Evolutionary conservation across 306 rosid genomes (phyloP), one percentile per base, ranked within the genome.

Genomic region (Vigna unguiculata): DNA sequence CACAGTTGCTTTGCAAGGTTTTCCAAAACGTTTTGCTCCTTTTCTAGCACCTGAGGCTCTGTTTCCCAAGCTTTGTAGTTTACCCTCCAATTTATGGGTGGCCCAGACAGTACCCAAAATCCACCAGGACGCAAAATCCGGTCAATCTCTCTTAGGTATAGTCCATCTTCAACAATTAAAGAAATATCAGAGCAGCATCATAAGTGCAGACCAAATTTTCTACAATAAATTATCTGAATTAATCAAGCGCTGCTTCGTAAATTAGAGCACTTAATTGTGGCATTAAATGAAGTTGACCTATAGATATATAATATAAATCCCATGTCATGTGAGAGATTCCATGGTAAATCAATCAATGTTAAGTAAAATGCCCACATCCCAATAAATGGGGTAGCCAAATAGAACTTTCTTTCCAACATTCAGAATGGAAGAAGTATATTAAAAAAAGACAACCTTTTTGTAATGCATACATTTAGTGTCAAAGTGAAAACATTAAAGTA

Each of bases 21-120:
- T 69, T 88, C 92, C 43, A 88, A 52, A 55, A 11, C 67, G 22
- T 54, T 86, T 32, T 86, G 87, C 71, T 84, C 83, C 25, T 24
- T 77, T 80, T 86, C 82, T 51, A 88, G 77, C 40, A 45, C 88
- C 65, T 61, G 28, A 53, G 83, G 38, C 8, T 78, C 78, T 62
- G n/a, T 78, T 69, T 84, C 4, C 90, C 90, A 86, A 20, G 80
- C 87, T 62, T 64, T 67, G 45, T 79, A 78, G 74, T 74, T 86
- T 28, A 76, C 78, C 84, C 74, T 88, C 92, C 92, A 88, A 80
- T 76, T 88, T 58, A 88, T 86, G 0, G 92, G 92, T 25, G 92
- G 92, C 8, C 92, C 92, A 71, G 92, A 88, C 62, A 88, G 64
- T 14, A 84, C 84, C 92, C 92, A 88, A 67, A 84, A 88, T 52